Evolutionary conservation across 306 rosid genomes (phyloP).

Genomic region (Psophocarpus tetragonolobus): DNA sequence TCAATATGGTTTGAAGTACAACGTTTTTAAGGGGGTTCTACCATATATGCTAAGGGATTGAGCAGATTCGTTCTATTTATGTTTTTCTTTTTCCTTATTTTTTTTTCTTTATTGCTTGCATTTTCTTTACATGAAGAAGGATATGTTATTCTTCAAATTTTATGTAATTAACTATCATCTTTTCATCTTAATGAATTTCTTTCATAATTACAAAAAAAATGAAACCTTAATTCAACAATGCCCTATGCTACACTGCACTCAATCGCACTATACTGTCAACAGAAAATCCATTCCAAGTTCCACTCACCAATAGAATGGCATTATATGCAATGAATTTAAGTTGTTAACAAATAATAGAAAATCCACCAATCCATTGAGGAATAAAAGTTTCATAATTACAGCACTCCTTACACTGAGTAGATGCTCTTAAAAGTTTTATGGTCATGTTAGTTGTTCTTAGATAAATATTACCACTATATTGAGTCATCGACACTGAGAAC

Average conservation of each 20-base stretch:
- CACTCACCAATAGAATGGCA: conserved; percentile 6
- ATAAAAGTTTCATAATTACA: background rate
- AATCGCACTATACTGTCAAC: background rate
- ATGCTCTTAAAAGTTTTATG: conserved; percentile 15
- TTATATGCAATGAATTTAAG: conserved; percentile 6
- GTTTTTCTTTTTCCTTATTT: background rate
- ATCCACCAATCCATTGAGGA: background rate
- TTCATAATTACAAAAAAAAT: background rate
- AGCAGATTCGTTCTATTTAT: background rate
- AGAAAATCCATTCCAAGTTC: conserved; percentile 25
- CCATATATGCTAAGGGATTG: background rate
- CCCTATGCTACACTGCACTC: background rate
- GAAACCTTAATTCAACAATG: background rate
- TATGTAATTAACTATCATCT: background rate
- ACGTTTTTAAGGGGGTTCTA: background rate
- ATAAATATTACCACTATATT: background rate
- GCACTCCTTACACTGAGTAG: conserved; percentile 3
- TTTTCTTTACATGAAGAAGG: background rate
- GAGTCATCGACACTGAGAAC: conserved; percentile 12
- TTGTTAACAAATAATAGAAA: conserved; percentile 17
- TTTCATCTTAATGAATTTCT: background rate
- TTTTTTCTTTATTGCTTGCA: background rate
- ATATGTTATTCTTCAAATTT: background rate
- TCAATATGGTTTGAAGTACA: background rate
- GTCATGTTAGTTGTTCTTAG: background rate